Percentiles rank a stretch among this genome's conserved stretches.
phyloP scores from a whole-genome alignment of 805 yeast species.

The Ogataea kodamae region DNA sequence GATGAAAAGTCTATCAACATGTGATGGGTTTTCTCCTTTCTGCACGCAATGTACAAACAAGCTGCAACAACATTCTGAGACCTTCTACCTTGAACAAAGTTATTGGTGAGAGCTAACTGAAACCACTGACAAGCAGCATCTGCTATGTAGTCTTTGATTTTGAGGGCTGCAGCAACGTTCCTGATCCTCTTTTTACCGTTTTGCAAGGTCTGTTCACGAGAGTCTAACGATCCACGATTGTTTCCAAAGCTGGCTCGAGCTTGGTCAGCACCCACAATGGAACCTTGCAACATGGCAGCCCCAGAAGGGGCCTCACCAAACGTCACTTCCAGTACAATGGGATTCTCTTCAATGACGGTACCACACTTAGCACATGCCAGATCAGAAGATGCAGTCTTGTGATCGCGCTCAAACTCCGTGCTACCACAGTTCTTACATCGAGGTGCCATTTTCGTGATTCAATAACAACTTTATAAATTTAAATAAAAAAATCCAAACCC shows the following conservation, averaged over 20 bases:
- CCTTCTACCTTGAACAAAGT: slow-evolving; percentile 95
- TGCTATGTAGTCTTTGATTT: slow-evolving; percentile 78
- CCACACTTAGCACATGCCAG: slow-evolving; percentile 83
- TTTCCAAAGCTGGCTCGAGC: slow-evolving; percentile 68
- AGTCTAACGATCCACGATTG: slow-evolving; percentile 71
- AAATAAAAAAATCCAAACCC: slow-evolving; percentile 1
- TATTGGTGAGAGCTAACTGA: slow-evolving; percentile 76
- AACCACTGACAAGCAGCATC: slow-evolving; percentile 91
- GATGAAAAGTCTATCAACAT: slow-evolving; percentile 96
- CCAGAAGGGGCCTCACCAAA: slow-evolving; percentile 91
- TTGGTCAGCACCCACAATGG: slow-evolving; percentile 88
- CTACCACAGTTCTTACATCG: slow-evolving; percentile 46
- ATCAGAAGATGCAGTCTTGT: slow-evolving; percentile 64
- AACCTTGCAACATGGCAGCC: slow-evolving; percentile 94
- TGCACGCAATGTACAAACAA: slow-evolving; percentile 91
- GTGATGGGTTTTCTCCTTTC: slow-evolving; percentile 86
- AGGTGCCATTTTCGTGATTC: slow-evolving; percentile 15
- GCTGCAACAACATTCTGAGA: slow-evolving; percentile 95
- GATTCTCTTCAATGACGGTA: slow-evolving; percentile 82
- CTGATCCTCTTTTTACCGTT: slow-evolving; percentile 79
- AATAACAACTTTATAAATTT: slow-evolving; percentile 1
- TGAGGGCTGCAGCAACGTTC: slow-evolving; percentile 73
- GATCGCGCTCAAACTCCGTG: slow-evolving; percentile 50
- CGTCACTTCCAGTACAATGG: slow-evolving; percentile 92
- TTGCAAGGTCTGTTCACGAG: slow-evolving; percentile 82